A percentile compares a stretch with the other conserved stretches of the same genome.
phyloP scores from a whole-genome alignment of 495 filamentous ascomycete species.

The Terfezia boudieri region DNA sequence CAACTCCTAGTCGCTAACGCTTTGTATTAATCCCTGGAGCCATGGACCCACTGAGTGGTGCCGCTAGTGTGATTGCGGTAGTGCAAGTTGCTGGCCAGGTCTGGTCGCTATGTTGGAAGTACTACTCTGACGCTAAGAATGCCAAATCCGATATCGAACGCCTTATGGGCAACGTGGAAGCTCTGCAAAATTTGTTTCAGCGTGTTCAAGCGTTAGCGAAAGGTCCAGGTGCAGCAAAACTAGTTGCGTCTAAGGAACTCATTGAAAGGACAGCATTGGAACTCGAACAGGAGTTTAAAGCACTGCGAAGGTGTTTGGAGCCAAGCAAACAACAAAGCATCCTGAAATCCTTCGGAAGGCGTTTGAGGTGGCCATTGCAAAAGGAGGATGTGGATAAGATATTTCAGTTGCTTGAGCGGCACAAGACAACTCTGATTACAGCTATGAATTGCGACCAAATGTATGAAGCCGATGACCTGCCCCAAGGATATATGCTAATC shows the following conservation, averaged over 20 bases:
- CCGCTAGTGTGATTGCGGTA: slow-evolving; percentile 23
- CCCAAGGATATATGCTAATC: no score
- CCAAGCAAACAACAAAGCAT: background rate
- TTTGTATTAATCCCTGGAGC: background rate
- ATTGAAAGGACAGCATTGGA: slow-evolving; percentile 1
- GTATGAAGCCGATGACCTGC: no score
- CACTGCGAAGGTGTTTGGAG: slow-evolving; percentile 4
- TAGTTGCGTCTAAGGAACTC: background rate
- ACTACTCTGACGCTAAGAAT: slow-evolving; percentile 19
- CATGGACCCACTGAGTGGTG: no score
- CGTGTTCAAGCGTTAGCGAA: slow-evolving; percentile 3
- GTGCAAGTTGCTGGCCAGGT: slow-evolving; percentile 20
- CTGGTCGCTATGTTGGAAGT: slow-evolving; percentile 15
- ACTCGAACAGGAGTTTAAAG: slow-evolving; percentile 6
- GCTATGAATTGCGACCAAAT: no score
- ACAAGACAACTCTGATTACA: no score
- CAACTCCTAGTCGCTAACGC: no score
- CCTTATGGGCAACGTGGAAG: slow-evolving; percentile 13
- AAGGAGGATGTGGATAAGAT: no score
- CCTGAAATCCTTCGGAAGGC: background rate
- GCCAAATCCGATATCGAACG: slow-evolving; percentile 20
- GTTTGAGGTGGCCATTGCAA: no score
- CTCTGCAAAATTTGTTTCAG: slow-evolving; percentile 11
- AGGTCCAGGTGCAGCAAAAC: background rate
- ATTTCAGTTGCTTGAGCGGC: no score